Conservation (phyloP, 257 asterid genomes). For the Cinchona pubescens region DNA sequence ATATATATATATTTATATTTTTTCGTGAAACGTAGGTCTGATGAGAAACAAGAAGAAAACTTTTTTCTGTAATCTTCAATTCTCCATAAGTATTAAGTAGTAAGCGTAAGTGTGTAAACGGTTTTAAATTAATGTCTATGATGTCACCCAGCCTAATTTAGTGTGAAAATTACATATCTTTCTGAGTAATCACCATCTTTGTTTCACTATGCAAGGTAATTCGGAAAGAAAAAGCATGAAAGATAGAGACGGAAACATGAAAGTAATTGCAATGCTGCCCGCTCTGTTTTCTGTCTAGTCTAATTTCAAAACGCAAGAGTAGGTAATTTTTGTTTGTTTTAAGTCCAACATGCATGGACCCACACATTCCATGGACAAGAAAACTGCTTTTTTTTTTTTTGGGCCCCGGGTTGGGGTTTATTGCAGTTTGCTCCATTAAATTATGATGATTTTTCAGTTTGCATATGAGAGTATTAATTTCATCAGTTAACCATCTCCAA, state of each 20-base stretch:
- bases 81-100: not conserved
- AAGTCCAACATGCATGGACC: constrained; percentile 12
- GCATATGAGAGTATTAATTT: too few relatives aligned
- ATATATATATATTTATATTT: too few relatives aligned
- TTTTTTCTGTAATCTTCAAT: not conserved
- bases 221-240: constrained; percentile 13
- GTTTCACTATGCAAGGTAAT: not conserved
- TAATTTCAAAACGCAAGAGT: not conserved
- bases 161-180: constrained; percentile 29
- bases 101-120: not conserved
- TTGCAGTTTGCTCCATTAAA: too few relatives aligned
- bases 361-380: constrained; percentile 28
- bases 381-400: constrained; percentile 17
- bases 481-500: too few relatives aligned
- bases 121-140: not conserved
- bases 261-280: constrained; percentile 34
- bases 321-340: constrained; percentile 1
- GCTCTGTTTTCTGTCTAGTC: constrained; percentile 9
- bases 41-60: not conserved
- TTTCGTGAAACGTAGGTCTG: not conserved
- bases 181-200: constrained; percentile 23
- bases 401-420: too few relatives aligned
- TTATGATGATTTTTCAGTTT: too few relatives aligned
- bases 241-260: constrained; percentile 37
- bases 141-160: constrained; percentile 31